Percentiles rank a stretch among this genome's conserved stretches.
Conservation (phyloP, 768 basidiomycete genomes). For the Hygrocybe coccinea region DNA sequence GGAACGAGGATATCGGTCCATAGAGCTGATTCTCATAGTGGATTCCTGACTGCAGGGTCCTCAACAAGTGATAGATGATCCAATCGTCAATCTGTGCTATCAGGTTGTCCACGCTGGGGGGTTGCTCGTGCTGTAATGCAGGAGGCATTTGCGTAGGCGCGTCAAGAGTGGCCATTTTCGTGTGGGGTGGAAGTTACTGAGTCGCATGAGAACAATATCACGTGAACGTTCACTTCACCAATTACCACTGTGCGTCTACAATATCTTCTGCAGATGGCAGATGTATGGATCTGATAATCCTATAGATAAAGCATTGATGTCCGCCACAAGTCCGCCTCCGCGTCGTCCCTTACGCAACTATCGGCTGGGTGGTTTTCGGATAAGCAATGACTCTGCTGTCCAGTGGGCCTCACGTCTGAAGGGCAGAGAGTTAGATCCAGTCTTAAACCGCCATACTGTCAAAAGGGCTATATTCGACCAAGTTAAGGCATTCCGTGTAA, state of each 20-base stretch:
- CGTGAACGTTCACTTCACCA: no score
- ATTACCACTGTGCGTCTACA: no score
- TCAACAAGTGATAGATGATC: neutral
- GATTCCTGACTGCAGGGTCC: neutral
- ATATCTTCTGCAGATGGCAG: no score
- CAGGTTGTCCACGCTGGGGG: neutral
- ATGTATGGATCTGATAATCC: neutral
- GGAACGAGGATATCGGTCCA: neutral
- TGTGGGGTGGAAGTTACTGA: no score
- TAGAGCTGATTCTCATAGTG: slow-evolving; percentile 4
- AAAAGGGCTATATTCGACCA: neutral
- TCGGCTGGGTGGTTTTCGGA: neutral
- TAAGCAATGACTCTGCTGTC: neutral
- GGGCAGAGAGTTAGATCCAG: neutral
- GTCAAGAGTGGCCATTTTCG: no score
- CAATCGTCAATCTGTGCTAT: neutral
- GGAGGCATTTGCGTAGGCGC: neutral
- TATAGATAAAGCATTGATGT: no score
- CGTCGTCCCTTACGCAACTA: no score
- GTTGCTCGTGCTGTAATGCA: neutral
- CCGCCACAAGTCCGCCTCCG: no score
- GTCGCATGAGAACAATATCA: no score
- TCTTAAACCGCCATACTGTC: neutral
- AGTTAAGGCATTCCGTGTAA: neutral
- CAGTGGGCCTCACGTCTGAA: neutral